A percentile compares a stretch with the other conserved stretches of the same genome.
These are phyloP conservation scores for Colletotrichum phormii DNA, from an alignment of 2,329 filamentous ascomycete species.

Conservation along the genomic window DNA sequence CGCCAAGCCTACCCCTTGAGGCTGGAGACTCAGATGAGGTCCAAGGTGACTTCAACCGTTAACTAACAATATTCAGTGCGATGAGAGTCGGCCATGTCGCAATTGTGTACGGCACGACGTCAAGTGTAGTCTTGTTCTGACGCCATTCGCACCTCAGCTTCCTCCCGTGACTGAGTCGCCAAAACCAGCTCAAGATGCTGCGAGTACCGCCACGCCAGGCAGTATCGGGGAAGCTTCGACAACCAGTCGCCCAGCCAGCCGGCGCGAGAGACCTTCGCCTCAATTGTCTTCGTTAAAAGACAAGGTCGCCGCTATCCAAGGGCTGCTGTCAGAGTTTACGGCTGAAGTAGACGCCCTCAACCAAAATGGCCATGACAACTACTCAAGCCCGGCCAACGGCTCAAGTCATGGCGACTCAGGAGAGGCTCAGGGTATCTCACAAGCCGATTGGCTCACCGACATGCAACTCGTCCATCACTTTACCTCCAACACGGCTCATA, in stretches of 20 bases:
- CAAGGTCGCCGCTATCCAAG: conserved; percentile 29
- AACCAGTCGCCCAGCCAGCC: conserved; percentile 17
- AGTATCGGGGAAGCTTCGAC: conserved; percentile 22
- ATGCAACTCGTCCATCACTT: conserved; percentile 32
- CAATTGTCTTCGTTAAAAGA: conserved; percentile 24
- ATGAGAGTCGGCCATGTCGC: conserved; percentile 30
- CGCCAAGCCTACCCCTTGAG: background rate
- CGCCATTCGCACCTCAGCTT: conserved; percentile 14
- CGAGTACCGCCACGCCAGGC: conserved; percentile 21
- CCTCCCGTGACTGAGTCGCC: conserved; percentile 27
- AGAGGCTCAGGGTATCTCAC: background rate
- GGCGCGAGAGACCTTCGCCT: conserved; percentile 4
- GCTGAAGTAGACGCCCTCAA: conserved; percentile 28
- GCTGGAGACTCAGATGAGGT: too few relatives aligned
- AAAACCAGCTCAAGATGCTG: conserved; percentile 9
- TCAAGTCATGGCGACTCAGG: background rate
- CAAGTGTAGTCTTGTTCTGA: conserved; percentile 30
- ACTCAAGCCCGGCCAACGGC: background rate
- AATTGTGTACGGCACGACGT: conserved; percentile 33
- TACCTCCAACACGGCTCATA: conserved; percentile 24
- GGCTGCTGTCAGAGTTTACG: conserved; percentile 21
- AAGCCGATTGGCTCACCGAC: conserved; percentile 24
- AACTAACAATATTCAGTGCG: conserved; percentile 27
- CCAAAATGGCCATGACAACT: background rate
- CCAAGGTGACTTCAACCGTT: background rate